Conservation (phyloP, 441 rosid species). For the Syzygium malaccense region DNA sequence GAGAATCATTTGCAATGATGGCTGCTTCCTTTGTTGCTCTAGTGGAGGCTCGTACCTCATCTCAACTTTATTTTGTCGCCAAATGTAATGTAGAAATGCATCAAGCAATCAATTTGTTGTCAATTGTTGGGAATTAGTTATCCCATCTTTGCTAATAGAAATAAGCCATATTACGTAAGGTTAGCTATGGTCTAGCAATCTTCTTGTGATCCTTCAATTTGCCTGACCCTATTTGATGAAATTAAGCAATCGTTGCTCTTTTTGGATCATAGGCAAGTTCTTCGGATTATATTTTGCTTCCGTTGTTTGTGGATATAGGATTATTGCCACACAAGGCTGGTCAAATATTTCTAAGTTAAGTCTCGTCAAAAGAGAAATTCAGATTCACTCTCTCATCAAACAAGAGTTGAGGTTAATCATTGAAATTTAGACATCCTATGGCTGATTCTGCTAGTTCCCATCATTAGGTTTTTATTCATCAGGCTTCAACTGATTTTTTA, state of each 20-base stretch:
- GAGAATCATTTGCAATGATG: conserved; percentile 67
- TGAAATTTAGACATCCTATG: background rate
- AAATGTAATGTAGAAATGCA: background rate
- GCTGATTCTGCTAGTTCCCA: background rate
- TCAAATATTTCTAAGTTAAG: background rate
- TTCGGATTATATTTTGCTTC: background rate
- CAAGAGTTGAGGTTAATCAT: background rate
- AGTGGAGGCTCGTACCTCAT: conserved; percentile 44
- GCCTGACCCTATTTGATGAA: background rate
- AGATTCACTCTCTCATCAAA: background rate
- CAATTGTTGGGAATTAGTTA: background rate
- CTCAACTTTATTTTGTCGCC: background rate
- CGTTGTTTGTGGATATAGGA: background rate
- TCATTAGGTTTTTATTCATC: background rate
- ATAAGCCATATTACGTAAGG: background rate
- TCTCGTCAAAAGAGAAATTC: background rate
- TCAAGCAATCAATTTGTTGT: background rate
- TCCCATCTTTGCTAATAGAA: background rate
- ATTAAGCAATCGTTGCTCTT: background rate
- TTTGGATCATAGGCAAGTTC: background rate
- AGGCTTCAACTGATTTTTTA: background rate
- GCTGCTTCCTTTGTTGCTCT: conserved; percentile 65
- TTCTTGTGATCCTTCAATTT: background rate
- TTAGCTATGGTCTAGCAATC: background rate
- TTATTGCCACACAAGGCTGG: background rate